Evolutionary conservation across 1,284 basidiomycete genomes (phyloP).

Genomic region (Cutaneotrichosporon cutaneum): DNA sequence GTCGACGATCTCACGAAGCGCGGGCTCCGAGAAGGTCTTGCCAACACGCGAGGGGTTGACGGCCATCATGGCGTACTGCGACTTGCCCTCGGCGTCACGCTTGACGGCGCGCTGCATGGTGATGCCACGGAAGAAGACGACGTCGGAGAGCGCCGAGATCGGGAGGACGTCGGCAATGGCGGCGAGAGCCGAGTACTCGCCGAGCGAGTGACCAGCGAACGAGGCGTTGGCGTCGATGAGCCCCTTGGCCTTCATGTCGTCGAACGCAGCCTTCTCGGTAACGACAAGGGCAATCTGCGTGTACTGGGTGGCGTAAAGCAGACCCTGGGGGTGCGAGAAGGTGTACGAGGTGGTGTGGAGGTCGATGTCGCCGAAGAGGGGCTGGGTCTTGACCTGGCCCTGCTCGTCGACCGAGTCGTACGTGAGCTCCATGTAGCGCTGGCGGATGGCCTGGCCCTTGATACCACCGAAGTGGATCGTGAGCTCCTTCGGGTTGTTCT

Average conservation of each 20-base stretch:
- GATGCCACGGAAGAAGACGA: constrained; percentile 99
- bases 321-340: constrained; percentile 91
- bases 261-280: constrained; percentile 95
- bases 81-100: constrained; percentile 85
- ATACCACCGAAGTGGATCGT: constrained; percentile 99
- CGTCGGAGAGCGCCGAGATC: constrained; percentile 92
- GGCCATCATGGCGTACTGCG: constrained; percentile 98
- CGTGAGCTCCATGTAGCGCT: constrained; percentile 98
- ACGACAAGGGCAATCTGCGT: constrained; percentile 97
- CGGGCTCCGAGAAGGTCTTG: constrained; percentile 83
- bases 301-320: constrained; percentile 96
- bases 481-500: constrained; percentile 94
- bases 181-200: constrained; percentile 96
- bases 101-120: constrained; percentile 99
- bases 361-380: constrained; percentile 90
- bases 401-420: constrained; percentile 96
- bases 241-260: constrained; percentile 95
- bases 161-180: constrained; percentile 94
- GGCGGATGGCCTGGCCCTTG: constrained; percentile 95
- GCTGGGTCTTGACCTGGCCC: constrained; percentile 89
- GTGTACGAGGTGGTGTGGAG: constrained; percentile 91
- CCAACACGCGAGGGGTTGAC: constrained; percentile 95
- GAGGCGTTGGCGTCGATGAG: constrained; percentile 87
- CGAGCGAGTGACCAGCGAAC: constrained; percentile 96
- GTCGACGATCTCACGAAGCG: constrained; percentile 92